These are phyloP conservation scores for Erodium trifolium DNA, from an alignment of 441 rosid species.

Conservation along the genomic window DNA sequence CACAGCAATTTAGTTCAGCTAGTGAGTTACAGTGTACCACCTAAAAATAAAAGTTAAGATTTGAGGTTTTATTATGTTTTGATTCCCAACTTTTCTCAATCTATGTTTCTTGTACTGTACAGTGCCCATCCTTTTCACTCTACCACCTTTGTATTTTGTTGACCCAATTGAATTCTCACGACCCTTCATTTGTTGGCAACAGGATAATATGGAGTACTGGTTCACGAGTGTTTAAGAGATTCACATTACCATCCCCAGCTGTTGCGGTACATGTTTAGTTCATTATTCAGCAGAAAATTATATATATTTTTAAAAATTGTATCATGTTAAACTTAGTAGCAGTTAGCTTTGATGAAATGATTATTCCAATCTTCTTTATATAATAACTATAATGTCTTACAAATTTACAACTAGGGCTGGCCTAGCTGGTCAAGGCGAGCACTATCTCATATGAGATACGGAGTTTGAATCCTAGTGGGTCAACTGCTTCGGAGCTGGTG, in stretches of 20 bases:
- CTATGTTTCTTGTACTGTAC: not conserved
- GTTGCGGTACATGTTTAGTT: constrained; percentile 40
- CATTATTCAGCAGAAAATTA: not conserved
- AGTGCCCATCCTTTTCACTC: not conserved
- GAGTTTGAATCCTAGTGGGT: too few species aligned
- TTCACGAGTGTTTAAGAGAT: constrained; percentile 71
- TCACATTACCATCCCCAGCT: constrained; percentile 62
- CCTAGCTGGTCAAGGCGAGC: too few species aligned
- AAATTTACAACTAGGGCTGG: not conserved
- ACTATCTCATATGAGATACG: too few species aligned
- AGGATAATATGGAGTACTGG: constrained; percentile 84
- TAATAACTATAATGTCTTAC: not conserved
- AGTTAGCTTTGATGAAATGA: not conserved
- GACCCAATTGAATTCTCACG: not conserved
- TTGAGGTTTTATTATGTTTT: not conserved
- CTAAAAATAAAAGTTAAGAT: not conserved
- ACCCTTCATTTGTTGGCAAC: constrained; percentile 13
- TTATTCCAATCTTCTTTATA: not conserved
- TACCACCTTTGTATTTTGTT: not conserved
- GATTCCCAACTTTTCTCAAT: not conserved
- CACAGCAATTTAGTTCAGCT: not conserved
- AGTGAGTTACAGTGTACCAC: not conserved
- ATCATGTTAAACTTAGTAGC: not conserved
- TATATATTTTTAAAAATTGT: not conserved
- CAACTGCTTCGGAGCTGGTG: too few species aligned